These are phyloP conservation scores for Raphanus raphanistrum DNA, from an alignment of 345 rosid genomes.

Conservation along the genomic window DNA sequence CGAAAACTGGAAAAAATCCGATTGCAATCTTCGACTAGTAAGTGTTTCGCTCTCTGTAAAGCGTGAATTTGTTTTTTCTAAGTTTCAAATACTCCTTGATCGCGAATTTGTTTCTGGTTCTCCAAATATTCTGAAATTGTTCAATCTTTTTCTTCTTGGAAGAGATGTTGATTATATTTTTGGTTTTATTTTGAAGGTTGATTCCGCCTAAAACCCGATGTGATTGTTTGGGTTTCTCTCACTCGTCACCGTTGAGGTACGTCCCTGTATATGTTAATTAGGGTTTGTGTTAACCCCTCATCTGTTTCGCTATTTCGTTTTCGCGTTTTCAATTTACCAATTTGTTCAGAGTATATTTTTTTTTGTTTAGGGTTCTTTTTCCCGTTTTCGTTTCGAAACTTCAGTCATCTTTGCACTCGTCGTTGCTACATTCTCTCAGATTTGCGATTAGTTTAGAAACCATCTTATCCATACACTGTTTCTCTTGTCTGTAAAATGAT, in stretches of 20 bases:
- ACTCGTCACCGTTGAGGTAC: not conserved
- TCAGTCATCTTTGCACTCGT: too few species aligned
- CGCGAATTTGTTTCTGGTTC: not conserved
- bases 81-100: not conserved
- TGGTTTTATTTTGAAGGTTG: not conserved
- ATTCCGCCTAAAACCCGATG: not conserved
- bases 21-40: not conserved
- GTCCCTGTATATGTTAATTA: not conserved
- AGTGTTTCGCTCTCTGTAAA: not conserved
- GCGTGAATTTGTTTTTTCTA: not conserved
- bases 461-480: too few species aligned
- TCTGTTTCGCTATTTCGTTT: not conserved
- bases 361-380: not conserved
- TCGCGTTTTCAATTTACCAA: not conserved
- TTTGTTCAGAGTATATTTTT: not conserved
- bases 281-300: not conserved
- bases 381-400: too few species aligned
- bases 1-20: not conserved
- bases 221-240: not conserved
- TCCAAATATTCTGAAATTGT: not conserved
- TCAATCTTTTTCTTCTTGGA: not conserved
- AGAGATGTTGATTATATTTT: not conserved
- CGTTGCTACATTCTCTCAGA: too few species aligned
- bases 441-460: not conserved
- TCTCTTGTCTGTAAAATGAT: not conserved